Evolutionary conservation across 1,284 basidiomycete species (phyloP), one percentile per base, ranked within the genome.

Genomic region (Exobasidium rhododendri): DNA sequence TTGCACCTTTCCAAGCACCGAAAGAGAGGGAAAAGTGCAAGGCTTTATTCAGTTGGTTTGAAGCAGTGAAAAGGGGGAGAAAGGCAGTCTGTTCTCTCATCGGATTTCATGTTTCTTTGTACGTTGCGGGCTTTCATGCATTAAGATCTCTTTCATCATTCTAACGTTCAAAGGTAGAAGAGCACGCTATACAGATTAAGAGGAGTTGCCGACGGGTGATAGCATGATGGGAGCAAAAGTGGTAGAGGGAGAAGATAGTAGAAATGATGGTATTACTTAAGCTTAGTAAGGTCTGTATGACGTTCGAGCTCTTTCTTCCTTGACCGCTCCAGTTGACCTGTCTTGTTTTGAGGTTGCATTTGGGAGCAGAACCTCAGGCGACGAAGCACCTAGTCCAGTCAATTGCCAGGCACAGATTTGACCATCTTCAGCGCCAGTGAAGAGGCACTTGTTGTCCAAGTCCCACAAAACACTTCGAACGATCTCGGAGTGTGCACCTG

Each of bases 371-470:
- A 17, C 7, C 22, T 13, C n/a, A 50, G 14, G 20, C 28, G 14
- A n/a, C 14, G 14, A n/a, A 26, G 22, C 28, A 26, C 24, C 26
- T 50, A 24, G 14, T 17, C 26, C 32, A 11, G 55, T 17, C 29
- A 43, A 26, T 4, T 32, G n/a, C 55, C 55, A 56, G n/a, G 31
- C 55, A 56, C 55, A 56, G n/a, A 56, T 14, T 11, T n/a, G 55
- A 13, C 69, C 71, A 52, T 75, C 73, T 46, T 75, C 73, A 2
- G 70, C 73, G 6, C 73, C 73, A 0, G 73, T 69, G 49, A 68
- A 69, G 17, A 75, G 58, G 0, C 63, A 65, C n/a, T 67, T 61
- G 2, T 59, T 59, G 3, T 28, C 29, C 14, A 63, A 17, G 32
- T 71, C 69, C 61, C 62, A 73, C 26, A 65, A 59, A 14, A 70